Evolutionary conservation across 805 yeast genomes (phyloP).

Genomic region (Cyberlindnera mrakii): DNA sequence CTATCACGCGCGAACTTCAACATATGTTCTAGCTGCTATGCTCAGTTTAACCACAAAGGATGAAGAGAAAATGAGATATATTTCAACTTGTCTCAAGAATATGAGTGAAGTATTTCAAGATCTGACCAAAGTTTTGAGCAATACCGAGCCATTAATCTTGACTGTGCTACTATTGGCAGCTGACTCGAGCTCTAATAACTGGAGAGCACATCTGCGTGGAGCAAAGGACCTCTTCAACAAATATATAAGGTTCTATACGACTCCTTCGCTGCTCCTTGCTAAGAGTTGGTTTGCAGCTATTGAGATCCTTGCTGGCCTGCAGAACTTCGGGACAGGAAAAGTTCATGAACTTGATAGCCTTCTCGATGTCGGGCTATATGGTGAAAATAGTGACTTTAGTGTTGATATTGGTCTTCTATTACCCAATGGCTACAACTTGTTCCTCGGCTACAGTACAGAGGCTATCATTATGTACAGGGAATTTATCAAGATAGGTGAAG

Average conservation of each 20-base stretch:
- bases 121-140: slow-evolving; percentile 35
- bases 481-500: slow-evolving; percentile 16
- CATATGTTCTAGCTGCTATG: slow-evolving; percentile 50
- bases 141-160: slow-evolving; percentile 61
- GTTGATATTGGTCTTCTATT: slow-evolving; percentile 21
- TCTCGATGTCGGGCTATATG: slow-evolving; percentile 22
- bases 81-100: slow-evolving; percentile 43
- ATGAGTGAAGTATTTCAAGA: slow-evolving; percentile 34
- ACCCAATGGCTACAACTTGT: slow-evolving; percentile 22
- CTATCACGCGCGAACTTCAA: slow-evolving; percentile 39
- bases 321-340: slow-evolving; percentile 48
- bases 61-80: slow-evolving; percentile 34
- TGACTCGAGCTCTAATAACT: slow-evolving; percentile 46
- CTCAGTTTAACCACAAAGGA: slow-evolving; percentile 49
- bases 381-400: slow-evolving; percentile 13
- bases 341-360: slow-evolving; percentile 36
- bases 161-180: slow-evolving; percentile 62
- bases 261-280: slow-evolving; percentile 36
- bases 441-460: slow-evolving; percentile 26
- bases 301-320: slow-evolving; percentile 50
- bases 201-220: slow-evolving; percentile 64
- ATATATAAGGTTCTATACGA: slow-evolving; percentile 27
- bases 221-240: slow-evolving; percentile 58
- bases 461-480: slow-evolving; percentile 22
- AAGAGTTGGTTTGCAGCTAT: slow-evolving; percentile 53